Percentiles rank a stretch among this genome's conserved stretches.
phyloP scores from a whole-genome alignment of 345 rosid genomes.

The Acer yangbiense region DNA sequence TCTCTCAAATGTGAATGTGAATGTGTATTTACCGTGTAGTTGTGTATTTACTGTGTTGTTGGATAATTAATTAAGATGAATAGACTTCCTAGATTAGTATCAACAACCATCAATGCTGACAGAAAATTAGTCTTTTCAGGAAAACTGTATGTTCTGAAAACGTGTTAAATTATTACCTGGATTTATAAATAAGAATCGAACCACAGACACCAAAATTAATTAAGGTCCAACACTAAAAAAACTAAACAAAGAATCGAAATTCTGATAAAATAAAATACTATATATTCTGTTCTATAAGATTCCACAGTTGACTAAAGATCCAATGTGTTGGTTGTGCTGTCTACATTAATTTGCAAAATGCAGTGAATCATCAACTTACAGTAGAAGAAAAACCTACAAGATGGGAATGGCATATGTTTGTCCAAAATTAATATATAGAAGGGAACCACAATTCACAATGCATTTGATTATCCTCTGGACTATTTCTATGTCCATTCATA shows the following conservation, averaged over 20 bases:
- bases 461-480: neutral
- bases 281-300: no score
- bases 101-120: neutral
- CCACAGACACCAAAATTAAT: no score
- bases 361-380: neutral
- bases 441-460: neutral
- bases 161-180: no score
- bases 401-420: no score
- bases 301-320: neutral
- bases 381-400: neutral
- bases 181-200: no score
- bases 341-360: neutral
- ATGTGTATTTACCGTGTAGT: neutral
- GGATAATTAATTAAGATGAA: neutral
- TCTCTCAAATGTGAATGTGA: no score
- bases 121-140: no score
- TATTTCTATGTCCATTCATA: neutral
- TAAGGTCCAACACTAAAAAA: no score
- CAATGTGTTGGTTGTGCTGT: neutral
- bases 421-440: neutral
- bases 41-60: neutral
- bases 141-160: no score
- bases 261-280: no score
- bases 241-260: no score
- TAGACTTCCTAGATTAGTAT: no score